Base-by-base conservation (phyloP, 768 basidiomycete genomes). In the Solioccasus polychromus region DNA sequence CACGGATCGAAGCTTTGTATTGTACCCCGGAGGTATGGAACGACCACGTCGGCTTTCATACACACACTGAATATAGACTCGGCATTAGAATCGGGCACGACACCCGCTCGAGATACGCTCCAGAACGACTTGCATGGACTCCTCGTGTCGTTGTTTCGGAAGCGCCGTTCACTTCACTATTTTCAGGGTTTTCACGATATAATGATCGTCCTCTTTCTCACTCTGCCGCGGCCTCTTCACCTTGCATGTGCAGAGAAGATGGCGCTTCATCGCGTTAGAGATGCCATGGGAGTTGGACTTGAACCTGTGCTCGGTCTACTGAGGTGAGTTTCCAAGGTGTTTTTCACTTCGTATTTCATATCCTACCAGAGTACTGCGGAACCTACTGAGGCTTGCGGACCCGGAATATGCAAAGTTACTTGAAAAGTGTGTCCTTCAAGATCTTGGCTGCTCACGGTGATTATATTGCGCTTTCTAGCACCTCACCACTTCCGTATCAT, bases 171-270 rank as follows among this genome's bases (percentile, higher is more conserved):
- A 29, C 68, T 95, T 40, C 79, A 77, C 59, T 97, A 96, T 65
- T 95, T 94, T 55, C 62, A 94, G 83, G 93, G 93, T 35, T 95
- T 88, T 66, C 93, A 96, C 59, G 93, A 96, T 59, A 91, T 97
- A 34, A 74, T 91, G 18, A 87, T 90, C 1, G 91, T 96, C 11
- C 49, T 96, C 4, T 83, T 82, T 54, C 72, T 92, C 25, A 90
- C 88, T 0, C 68, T 92, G 5, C 85, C 86, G 3, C 64, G 63
- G 20, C 77, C 81, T 35, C 54, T 80, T 19, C 84, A 78, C 35
- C 62, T 83, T 0, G 63, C 67, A 3, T 82, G 78, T 38, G 92
- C 60, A 22, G 63, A 64, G 39, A 64, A 62, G 48, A 60, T 64
- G 51, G 64, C 64, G 0, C 55, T 64, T 28, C 57, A 67, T 45